Evolutionary conservation across 192 early-diverging fungal genomes (phyloP).

Genomic region (Linnemannia schmuckeri): DNA sequence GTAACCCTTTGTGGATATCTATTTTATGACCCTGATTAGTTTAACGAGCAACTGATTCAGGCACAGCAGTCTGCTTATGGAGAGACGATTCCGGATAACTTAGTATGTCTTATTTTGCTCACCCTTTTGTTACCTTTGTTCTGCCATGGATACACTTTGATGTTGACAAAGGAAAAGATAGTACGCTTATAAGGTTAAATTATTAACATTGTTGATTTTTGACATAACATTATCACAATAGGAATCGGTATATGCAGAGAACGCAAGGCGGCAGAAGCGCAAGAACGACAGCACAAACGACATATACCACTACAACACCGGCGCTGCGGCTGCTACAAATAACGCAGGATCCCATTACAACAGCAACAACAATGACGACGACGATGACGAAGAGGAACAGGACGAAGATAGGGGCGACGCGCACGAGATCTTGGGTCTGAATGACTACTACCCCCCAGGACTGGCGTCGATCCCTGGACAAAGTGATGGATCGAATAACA

Average conservation of each 20-base stretch:
- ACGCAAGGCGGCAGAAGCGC: constrained; percentile 36
- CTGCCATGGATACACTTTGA: neutral
- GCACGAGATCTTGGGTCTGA: neutral
- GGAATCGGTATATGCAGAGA: constrained; percentile 51
- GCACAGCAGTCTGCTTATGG: constrained; percentile 78
- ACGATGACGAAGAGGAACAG: neutral
- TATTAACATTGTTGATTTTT: neutral
- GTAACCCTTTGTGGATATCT: neutral
- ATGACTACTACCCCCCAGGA: neutral
- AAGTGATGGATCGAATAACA: constrained; percentile 8
- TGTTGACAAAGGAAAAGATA: neutral
- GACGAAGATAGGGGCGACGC: neutral
- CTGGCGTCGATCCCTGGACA: constrained; percentile 31
- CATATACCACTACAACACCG: constrained; percentile 5
- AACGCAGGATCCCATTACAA: neutral
- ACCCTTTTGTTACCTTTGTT: neutral
- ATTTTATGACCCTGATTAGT: constrained; percentile 49
- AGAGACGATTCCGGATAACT: constrained; percentile 51
- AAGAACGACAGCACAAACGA: constrained; percentile 24
- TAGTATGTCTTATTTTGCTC: constrained; percentile 9
- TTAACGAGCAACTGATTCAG: constrained; percentile 70
- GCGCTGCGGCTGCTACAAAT: too few species aligned
- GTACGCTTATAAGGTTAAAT: neutral
- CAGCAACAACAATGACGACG: neutral
- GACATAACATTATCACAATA: neutral